phyloP scores from a whole-genome alignment of 2,329 filamentous ascomycete species.

The Aspergillus caelatus region DNA sequence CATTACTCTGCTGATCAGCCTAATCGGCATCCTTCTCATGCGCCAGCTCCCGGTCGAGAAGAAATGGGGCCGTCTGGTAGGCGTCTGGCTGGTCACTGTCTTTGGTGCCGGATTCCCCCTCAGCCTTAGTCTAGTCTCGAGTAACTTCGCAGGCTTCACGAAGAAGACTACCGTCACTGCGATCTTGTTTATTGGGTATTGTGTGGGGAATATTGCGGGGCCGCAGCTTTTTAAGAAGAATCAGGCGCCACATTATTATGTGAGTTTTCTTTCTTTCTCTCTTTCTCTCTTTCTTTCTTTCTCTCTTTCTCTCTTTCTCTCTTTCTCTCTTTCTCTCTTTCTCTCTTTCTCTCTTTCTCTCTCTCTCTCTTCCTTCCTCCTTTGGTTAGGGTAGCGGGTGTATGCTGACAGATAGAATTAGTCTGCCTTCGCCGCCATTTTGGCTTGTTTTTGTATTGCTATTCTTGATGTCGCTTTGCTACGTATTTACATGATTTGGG shows the following conservation, averaged over 20 bases:
- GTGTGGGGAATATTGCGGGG: conserved; percentile 32
- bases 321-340: too few species aligned
- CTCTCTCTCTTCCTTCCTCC: neutral
- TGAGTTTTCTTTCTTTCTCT: neutral
- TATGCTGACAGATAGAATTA: neutral
- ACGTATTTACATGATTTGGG: conserved; percentile 3
- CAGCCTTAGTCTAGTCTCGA: conserved; percentile 30
- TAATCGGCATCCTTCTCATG: conserved; percentile 29
- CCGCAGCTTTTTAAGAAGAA: conserved; percentile 20
- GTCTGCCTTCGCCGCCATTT: conserved; percentile 10
- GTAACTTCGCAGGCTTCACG: conserved; percentile 35
- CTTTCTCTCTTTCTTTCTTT: neutral
- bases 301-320: too few species aligned
- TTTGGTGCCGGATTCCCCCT: conserved; percentile 35
- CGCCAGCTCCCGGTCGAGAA: conserved; percentile 23
- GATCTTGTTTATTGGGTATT: conserved; percentile 50
- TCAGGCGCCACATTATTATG: conserved; percentile 10
- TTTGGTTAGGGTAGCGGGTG: too few species aligned
- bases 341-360: neutral
- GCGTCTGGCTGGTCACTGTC: conserved; percentile 29
- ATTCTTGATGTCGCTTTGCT: conserved; percentile 3
- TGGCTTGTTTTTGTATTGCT: conserved; percentile 10
- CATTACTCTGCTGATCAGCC: conserved; percentile 6
- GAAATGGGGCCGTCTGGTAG: conserved; percentile 28
- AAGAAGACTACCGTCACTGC: conserved; percentile 39